A percentile compares a stretch with the other conserved stretches of the same genome.
Conservation (phyloP, 495 filamentous ascomycete species). For the Hypoxylon trugodes region DNA sequence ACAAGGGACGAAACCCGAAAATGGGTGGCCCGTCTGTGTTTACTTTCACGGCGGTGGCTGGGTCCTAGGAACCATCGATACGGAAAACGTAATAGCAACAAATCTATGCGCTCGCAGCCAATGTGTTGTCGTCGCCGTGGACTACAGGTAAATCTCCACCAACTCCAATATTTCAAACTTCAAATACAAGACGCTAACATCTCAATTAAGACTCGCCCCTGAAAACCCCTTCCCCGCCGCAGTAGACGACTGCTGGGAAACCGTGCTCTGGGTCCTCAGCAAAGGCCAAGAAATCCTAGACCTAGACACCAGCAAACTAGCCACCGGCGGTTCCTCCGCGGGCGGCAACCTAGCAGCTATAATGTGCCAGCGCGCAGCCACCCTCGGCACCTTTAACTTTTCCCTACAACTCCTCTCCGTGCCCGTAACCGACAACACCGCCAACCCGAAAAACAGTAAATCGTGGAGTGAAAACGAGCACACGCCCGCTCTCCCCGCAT, state of each 20-base stretch:
- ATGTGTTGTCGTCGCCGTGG: slow-evolving; percentile 63
- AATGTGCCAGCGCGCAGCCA: slow-evolving; percentile 63
- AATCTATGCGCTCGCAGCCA: slow-evolving; percentile 60
- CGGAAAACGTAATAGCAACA: slow-evolving; percentile 66
- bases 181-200: background rate
- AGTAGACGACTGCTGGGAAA: slow-evolving; percentile 66
- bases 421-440: slow-evolving; percentile 67
- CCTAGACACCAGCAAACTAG: slow-evolving; percentile 57
- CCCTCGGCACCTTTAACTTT: slow-evolving; percentile 51
- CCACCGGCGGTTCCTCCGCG: slow-evolving; percentile 65
- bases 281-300: slow-evolving; percentile 50
- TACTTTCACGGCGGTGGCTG: slow-evolving; percentile 69
- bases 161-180: background rate
- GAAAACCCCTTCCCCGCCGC: slow-evolving; percentile 65
- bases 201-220: slow-evolving; percentile 56
- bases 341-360: slow-evolving; percentile 64
- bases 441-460: slow-evolving; percentile 51
- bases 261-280: slow-evolving; percentile 61
- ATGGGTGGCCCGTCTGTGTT: slow-evolving; percentile 64
- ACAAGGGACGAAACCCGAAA: slow-evolving; percentile 48
- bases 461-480: slow-evolving; percentile 61
- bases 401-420: slow-evolving; percentile 63
- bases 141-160: slow-evolving; percentile 58
- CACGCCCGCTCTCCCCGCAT: slow-evolving; percentile 59
- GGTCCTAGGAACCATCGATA: slow-evolving; percentile 67